Percentiles rank a stretch among this genome's conserved stretches.
Conservation (phyloP, 495 filamentous ascomycete genomes). For the Neurospora africana region DNA sequence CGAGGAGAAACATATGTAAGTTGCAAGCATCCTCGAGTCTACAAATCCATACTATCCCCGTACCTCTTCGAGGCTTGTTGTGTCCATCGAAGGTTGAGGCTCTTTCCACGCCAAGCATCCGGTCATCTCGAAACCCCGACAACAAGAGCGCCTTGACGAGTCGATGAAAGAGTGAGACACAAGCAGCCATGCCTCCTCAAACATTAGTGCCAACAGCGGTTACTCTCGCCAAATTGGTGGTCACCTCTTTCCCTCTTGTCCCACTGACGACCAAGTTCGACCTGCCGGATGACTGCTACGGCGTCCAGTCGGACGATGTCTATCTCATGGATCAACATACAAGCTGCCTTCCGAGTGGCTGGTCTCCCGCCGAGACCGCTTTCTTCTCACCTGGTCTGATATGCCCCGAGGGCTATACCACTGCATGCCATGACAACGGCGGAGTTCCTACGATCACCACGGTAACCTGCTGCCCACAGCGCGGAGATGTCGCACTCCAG, state of each 20-base stretch:
- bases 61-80: background rate
- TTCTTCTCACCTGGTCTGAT: slow-evolving; percentile 20
- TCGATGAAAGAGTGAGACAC: background rate
- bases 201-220: background rate
- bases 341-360: slow-evolving; percentile 14
- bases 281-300: slow-evolving; percentile 6
- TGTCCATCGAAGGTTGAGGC: background rate
- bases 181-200: background rate
- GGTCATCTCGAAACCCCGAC: background rate
- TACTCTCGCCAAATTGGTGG: background rate
- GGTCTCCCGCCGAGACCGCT: slow-evolving; percentile 5
- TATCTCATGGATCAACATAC: slow-evolving; percentile 11
- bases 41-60: background rate
- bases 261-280: slow-evolving; percentile 9
- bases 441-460: slow-evolving; percentile 16
- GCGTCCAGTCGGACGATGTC: slow-evolving; percentile 4
- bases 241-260: slow-evolving; percentile 8
- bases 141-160: background rate
- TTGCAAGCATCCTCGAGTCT: background rate
- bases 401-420: slow-evolving; percentile 19
- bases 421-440: slow-evolving; percentile 10
- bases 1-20: background rate
- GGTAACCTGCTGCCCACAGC: slow-evolving; percentile 17
- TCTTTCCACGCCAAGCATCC: background rate
- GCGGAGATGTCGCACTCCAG: slow-evolving; percentile 2